These are phyloP conservation scores for Prunus fruticosa DNA, from an alignment of 306 rosid genomes.

Conservation along the genomic window DNA sequence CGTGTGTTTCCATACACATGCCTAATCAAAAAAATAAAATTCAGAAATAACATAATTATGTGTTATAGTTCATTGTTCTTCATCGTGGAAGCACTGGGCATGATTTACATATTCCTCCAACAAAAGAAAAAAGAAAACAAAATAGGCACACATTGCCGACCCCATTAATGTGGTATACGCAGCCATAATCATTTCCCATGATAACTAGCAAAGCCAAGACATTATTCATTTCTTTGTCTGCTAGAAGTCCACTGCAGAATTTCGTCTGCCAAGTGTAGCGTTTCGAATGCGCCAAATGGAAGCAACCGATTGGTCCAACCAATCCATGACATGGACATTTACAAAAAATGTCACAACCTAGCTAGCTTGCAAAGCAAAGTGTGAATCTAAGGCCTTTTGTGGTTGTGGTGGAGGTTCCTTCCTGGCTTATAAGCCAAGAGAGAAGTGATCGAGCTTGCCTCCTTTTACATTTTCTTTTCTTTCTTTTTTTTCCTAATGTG, in stretches of 20 bases:
- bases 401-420: background rate
- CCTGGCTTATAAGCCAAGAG: conserved; percentile 14
- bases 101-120: conserved; percentile 30
- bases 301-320: background rate
- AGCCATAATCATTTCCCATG: conserved; percentile 23
- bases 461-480: conserved; percentile 6
- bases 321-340: conserved; percentile 28
- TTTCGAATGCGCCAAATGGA: conserved; percentile 23
- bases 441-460: conserved; percentile 6
- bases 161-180: conserved; percentile 27
- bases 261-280: conserved; percentile 40
- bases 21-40: too few species aligned
- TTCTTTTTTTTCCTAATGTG: conserved; percentile 40
- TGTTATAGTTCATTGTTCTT: too few species aligned
- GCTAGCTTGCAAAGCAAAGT: background rate
- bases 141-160: conserved; percentile 27
- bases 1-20: background rate
- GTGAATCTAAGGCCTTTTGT: conserved; percentile 16
- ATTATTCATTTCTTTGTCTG: conserved; percentile 39
- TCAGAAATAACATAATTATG: too few species aligned
- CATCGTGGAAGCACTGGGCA: background rate
- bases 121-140: conserved; percentile 6
- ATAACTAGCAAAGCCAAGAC: conserved; percentile 24
- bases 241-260: conserved; percentile 20
- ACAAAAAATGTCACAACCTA: conserved; percentile 11